Conservation (phyloP, 257 asterid species). For the Solanum pinnatisectum region DNA sequence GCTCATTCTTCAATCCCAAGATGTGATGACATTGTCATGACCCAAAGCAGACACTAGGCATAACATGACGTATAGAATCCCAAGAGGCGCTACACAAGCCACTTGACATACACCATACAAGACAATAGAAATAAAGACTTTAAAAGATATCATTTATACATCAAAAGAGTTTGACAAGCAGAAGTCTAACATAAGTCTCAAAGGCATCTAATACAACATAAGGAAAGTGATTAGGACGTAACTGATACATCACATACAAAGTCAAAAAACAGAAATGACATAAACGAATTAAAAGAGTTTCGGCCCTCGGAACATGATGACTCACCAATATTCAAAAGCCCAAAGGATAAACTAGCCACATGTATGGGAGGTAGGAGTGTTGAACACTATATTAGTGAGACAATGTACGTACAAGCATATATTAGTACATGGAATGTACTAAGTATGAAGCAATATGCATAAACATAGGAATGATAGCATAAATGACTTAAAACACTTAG, state of each 20-base stretch:
- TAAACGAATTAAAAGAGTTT: background rate
- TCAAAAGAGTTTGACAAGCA: background rate
- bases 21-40: too few species aligned
- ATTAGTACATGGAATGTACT: too few species aligned
- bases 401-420: too few species aligned
- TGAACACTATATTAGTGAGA: background rate
- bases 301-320: background rate
- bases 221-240: background rate
- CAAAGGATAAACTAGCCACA: background rate
- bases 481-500: too few species aligned
- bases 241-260: background rate
- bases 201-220: background rate
- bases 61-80: too few species aligned
- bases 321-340: background rate
- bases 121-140: background rate
- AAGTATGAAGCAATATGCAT: too few species aligned
- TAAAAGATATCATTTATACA: too few species aligned
- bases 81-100: too few species aligned
- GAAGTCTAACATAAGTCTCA: background rate
- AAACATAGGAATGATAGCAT: too few species aligned
- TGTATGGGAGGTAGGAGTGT: background rate
- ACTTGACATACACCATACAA: background rate
- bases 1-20: background rate
- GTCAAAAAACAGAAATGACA: background rate
- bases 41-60: too few species aligned